Base-by-base conservation (phyloP, 2,329 filamentous ascomycete genomes). In the Nothophaeocryptopus gaeumannii region DNA sequence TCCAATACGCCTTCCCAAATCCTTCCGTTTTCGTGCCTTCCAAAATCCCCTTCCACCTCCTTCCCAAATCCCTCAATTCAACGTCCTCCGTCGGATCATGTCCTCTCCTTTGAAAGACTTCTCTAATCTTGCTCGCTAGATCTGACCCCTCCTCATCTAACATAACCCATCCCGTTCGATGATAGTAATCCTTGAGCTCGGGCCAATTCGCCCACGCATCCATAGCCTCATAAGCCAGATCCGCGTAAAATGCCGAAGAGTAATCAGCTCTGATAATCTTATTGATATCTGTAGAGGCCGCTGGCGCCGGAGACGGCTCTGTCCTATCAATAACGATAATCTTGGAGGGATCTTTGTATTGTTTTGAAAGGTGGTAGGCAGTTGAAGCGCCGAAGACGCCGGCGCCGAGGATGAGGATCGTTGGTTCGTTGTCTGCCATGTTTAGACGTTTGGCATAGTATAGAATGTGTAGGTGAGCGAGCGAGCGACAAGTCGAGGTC, bases 251-350 rank as follows among this genome's bases (percentile, higher is more conserved):
- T 5, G 53, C 51, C 35, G 49, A 55, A 31, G 56, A 51, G 68
- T 88, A 88, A 65, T 88, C 84, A 39, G 83, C 81, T 48, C 84
- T 81, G 13, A 88, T 76, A 31, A 86, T 82, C 67, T 87, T 87
- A 72, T 86, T 88, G 77, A 83, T 83, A 68, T 88, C 85, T 72
- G 81, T 85, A 0, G 84, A 87, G 0, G 85, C 85, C 30, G 83
- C 84, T 52, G 67, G 59, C 39, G 62, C 58, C 16, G 79, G 76
- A 3, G 67, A 63, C 39, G 70, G 74, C 2, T 74, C 70, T 50
- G 78, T 73, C 16, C 63, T 62, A 49, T 74, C 72, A 32, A 74
- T 61, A 14, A 74, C 61, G 2, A 70, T 73, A 34, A 74, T 58
- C 2, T 68, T 69, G 12, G 65, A 64, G 14, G 69, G 67, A 39